phyloP scores from a whole-genome alignment of 192 early-diverging fungal species.

The Dissophora ornata region DNA sequence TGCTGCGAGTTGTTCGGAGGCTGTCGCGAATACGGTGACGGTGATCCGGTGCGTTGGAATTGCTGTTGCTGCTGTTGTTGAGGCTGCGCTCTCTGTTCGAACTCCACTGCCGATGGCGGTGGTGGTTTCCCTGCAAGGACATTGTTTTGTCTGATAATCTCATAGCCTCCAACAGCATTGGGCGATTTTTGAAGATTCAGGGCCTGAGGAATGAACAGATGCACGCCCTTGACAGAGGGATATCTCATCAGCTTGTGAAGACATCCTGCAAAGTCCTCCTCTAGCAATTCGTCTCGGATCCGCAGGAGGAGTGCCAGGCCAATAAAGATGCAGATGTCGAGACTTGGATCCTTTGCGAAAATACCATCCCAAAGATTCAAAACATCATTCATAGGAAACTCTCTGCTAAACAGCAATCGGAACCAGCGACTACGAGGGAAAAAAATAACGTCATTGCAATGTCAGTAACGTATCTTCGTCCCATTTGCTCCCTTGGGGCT shows the following conservation, averaged over 20 bases:
- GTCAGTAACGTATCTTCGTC: no score
- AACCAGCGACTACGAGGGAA: constrained; percentile 78
- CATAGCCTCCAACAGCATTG: constrained; percentile 55
- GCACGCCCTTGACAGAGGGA: constrained; percentile 62
- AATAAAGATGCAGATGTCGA: constrained; percentile 87
- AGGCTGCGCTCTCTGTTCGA: constrained; percentile 1
- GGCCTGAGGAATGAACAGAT: constrained; percentile 71
- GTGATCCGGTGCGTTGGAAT: neutral
- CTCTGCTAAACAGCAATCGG: constrained; percentile 90
- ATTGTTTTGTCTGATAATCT: constrained; percentile 71
- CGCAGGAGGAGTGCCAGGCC: constrained; percentile 78
- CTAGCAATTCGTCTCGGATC: constrained; percentile 72
- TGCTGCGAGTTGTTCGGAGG: constrained; percentile 12
- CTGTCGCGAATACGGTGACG: constrained; percentile 22
- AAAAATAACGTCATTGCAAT: constrained; percentile 14
- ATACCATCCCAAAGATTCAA: constrained; percentile 92
- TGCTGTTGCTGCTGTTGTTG: constrained; percentile 14
- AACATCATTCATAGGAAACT: constrained; percentile 79
- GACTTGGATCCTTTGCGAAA: constrained; percentile 81
- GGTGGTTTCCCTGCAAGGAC: constrained; percentile 53
- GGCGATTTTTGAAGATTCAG: constrained; percentile 65
- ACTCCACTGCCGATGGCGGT: constrained; percentile 9
- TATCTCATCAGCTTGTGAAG: constrained; percentile 72
- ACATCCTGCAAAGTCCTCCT: constrained; percentile 73
- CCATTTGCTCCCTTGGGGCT: neutral